Conservation (phyloP, 495 filamentous ascomycete species). For the Neurospora sublineolata region DNA sequence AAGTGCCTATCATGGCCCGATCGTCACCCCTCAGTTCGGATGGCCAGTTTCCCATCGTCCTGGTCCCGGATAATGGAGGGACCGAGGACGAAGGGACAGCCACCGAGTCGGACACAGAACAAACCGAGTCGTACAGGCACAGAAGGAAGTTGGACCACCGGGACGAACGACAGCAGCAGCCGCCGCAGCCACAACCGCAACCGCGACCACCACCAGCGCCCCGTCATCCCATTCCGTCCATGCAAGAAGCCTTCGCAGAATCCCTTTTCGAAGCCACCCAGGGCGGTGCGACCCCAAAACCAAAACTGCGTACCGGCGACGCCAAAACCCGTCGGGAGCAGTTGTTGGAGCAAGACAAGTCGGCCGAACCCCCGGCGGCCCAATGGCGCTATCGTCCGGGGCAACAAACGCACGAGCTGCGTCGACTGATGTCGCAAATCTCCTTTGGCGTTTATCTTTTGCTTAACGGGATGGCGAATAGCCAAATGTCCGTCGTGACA, state of each 20-base stretch:
- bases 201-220: conserved; percentile 14
- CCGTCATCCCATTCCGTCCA: conserved; percentile 56
- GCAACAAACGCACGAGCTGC: conserved; percentile 66
- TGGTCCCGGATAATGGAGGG: conserved; percentile 9
- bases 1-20: background rate
- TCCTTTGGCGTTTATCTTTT: conserved; percentile 87
- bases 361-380: conserved; percentile 48
- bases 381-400: conserved; percentile 61
- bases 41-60: conserved; percentile 14
- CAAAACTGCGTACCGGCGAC: conserved; percentile 45
- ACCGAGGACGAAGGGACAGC: background rate
- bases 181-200: background rate
- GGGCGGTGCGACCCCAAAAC: conserved; percentile 30
- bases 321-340: conserved; percentile 55
- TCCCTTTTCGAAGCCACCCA: conserved; percentile 65
- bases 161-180: background rate
- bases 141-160: background rate
- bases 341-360: conserved; percentile 54
- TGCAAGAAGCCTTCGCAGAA: conserved; percentile 91
- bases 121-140: conserved; percentile 5
- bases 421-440: conserved; percentile 86
- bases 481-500: conserved; percentile 70
- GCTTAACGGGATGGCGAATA: conserved; percentile 75
- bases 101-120: conserved; percentile 4
- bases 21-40: conserved; percentile 4